phyloP scores from a whole-genome alignment of 2,329 filamentous ascomycete genomes.

The Nigrospora sphaerica region DNA sequence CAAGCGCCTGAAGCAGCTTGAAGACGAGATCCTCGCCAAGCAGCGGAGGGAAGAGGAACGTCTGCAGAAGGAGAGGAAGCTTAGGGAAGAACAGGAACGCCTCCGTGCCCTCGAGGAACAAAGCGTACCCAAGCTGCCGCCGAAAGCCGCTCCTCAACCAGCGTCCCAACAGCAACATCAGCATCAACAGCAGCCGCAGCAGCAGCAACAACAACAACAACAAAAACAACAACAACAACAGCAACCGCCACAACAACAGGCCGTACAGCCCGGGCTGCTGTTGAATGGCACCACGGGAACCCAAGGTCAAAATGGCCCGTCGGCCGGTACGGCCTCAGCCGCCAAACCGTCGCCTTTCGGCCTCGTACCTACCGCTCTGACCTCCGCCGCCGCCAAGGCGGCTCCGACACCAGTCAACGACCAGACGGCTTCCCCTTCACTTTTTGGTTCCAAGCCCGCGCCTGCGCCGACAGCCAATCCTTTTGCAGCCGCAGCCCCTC shows the following conservation, averaged over 20 bases:
- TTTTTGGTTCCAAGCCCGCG: neutral
- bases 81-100: constrained; percentile 39
- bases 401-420: no score
- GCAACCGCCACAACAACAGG: constrained; percentile 5
- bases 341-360: neutral
- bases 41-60: constrained; percentile 40
- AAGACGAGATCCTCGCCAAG: constrained; percentile 32
- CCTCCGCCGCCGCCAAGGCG: neutral
- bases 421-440: no score
- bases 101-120: constrained; percentile 39
- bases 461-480: neutral
- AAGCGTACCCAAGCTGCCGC: constrained; percentile 35
- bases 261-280: constrained; percentile 8
- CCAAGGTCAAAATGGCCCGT: neutral
- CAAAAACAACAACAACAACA: constrained; percentile 4
- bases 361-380: neutral
- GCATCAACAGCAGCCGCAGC: neutral
- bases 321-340: neutral
- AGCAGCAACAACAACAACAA: constrained; percentile 11
- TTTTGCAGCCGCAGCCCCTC: neutral
- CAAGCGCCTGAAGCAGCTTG: constrained; percentile 19
- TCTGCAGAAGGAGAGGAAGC: constrained; percentile 32
- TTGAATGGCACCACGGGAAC: neutral
- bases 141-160: constrained; percentile 15
- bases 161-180: constrained; percentile 15